These are phyloP conservation scores for Firmiana major DNA, from an alignment of 345 rosid genomes.

Conservation along the genomic window DNA sequence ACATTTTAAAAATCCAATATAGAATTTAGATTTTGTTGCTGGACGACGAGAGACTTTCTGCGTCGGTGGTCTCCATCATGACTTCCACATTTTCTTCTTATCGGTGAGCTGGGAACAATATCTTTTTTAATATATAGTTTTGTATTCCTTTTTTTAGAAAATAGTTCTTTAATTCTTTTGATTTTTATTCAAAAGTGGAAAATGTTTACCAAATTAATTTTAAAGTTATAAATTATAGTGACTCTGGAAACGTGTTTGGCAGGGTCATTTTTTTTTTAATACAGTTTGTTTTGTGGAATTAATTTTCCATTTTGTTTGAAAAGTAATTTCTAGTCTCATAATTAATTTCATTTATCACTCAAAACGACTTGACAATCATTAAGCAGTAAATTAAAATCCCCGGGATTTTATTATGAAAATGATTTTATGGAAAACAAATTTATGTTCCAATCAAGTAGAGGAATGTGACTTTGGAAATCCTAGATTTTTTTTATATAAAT, in stretches of 20 bases:
- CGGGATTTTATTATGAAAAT: not conserved
- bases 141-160: not conserved
- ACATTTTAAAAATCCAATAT: not conserved
- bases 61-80: slow-evolving; percentile 21
- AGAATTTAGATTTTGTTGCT: not conserved
- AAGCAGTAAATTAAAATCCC: not conserved
- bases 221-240: not conserved
- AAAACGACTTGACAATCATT: not conserved
- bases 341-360: not conserved
- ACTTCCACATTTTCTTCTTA: not conserved
- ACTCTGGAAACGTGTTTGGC: not conserved
- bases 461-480: not conserved
- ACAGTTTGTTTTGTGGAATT: no score
- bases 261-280: not conserved
- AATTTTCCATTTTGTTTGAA: no score
- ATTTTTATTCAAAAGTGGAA: not conserved
- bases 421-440: not conserved
- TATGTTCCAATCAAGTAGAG: not conserved
- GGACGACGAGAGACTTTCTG: not conserved
- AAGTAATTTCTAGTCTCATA: not conserved
- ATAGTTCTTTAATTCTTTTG: not conserved
- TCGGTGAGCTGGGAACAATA: slow-evolving; percentile 4
- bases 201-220: not conserved
- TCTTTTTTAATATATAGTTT: not conserved
- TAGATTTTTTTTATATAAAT: no score